Conservation (phyloP, 257 asterid genomes). For the Agastache rugosa region DNA sequence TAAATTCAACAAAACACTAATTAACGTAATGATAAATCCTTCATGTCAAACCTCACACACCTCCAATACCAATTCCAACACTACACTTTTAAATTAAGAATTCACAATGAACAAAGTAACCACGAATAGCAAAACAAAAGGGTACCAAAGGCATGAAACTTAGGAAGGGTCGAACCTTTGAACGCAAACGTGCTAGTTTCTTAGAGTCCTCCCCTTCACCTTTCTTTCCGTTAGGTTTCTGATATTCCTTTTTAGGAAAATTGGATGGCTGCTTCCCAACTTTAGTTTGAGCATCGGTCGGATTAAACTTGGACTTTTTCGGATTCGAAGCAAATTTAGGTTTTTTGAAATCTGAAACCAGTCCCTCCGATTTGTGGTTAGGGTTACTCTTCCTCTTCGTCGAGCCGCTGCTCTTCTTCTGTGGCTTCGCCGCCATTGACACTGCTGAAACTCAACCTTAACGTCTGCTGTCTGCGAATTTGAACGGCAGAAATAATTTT, state of each 20-base stretch:
- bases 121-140: neutral
- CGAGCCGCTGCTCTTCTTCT: constrained; percentile 44
- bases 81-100: neutral
- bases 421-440: constrained; percentile 72
- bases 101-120: neutral
- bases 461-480: constrained; percentile 20
- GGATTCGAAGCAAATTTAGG: constrained; percentile 41
- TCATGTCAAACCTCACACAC: neutral
- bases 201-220: constrained; percentile 52
- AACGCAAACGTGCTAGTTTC: constrained; percentile 59
- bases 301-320: constrained; percentile 47
- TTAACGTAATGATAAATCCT: neutral
- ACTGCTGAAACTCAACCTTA: constrained; percentile 29
- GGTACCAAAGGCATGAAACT: neutral
- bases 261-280: constrained; percentile 48
- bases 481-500: neutral
- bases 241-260: constrained; percentile 36
- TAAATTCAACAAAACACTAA: constrained; percentile 2
- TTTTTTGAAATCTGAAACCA: constrained; percentile 43
- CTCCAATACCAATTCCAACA: neutral
- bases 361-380: constrained; percentile 43
- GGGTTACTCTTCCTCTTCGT: constrained; percentile 69
- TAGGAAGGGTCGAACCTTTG: constrained; percentile 60
- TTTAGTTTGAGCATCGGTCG: constrained; percentile 42
- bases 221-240: constrained; percentile 40